Base-by-base conservation (phyloP, 148 eudicot genomes). In the Diospyros lotus region DNA sequence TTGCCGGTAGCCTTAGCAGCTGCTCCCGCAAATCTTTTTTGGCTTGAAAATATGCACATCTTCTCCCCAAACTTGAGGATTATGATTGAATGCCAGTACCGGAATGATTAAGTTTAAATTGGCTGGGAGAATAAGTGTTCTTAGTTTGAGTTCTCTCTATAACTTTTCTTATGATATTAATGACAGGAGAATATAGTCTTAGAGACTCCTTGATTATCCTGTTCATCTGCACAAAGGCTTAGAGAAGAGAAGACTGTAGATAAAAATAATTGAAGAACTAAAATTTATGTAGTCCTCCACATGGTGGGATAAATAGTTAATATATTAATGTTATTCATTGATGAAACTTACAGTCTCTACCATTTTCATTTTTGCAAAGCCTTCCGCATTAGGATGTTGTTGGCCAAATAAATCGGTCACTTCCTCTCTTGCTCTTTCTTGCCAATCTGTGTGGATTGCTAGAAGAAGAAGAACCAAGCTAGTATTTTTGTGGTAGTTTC, bases 21-120 rank as follows among this genome's bases (percentile, higher is more conserved):
- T n/a, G 73, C 78, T 46, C 59, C 58, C 1, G 73, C 28, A 52
- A 76, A 76, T 48, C 78, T 76, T 10, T 76, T 28, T 58, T 4
- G 78, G 78, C 7, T 76, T 76, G 73, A 76, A 76, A 4, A 54
- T 45, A 9, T 48, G 61, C 18, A 48, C 73, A 59, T 76, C 78
- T 66, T 75, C 66, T 13, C 78, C 78, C 78, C 78, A 75, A 17
- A 75, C 56, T 46, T 67, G 52, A 58, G 72, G 72, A 28, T 76
- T 67, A 48, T 48, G 66, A 7, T 76, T 65, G 28, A 28, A 56
- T 42, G 62, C 40, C 1, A 76, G 39, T 18, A 40, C 14, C 44
- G 73, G 51, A n/a, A 76, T 59, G 5, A n/a, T 14, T 45, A 76
- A 38, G 8, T 38, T 13, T 9, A 48, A 41, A 48, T 59, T 60